Evolutionary conservation across 2,329 filamentous ascomycete species (phyloP), one percentile per base, ranked within the genome.

Genomic region (Paracamarosporium sp.): DNA sequence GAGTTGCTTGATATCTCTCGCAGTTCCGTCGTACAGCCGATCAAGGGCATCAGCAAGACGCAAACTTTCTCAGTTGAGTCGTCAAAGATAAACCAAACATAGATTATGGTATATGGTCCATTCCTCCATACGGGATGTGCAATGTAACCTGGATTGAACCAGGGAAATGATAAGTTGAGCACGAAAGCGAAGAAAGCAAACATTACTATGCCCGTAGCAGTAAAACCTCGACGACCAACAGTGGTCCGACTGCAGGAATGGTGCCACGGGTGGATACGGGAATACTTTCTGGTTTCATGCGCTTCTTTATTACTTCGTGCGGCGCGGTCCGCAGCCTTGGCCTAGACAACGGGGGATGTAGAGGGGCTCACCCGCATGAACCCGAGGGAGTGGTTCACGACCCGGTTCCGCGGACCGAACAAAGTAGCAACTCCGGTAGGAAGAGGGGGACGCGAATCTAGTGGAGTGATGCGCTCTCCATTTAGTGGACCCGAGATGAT

Each of bases 1-100:
- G 33, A 41, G 36, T 25, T 51, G 3, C 48, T 51, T 12, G 48
- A 51, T 17, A n/a, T 51, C 13, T 51, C 48, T 22, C 35, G 35
- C 9, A 30, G 25, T 13, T 33, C 38, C 5, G 48, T 5, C 24
- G 43, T n/a, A 5, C 15, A 28, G 11, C 44, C 28, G 9, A 31
- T 11, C 3, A 36, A 28, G 3, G 36, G 48, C 7, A 51, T 51
- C 15, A 51, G 25, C n/a, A 51, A 30, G 11, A 43, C 36, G 15
- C 31, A 40, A 24, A 51, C 48, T 9, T 30, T 41, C 17, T 24
- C 24, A 13, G 48, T 51, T 8, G 48, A 51, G 35, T 35, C 44
- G n/a, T 5, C 44, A 7, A n/a, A 12, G n/a, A 24, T 7, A 9
- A 33, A 6, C n/a, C 33, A 27, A 47, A 17, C 13, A 7, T 20